Evolutionary conservation across 202 grass and related monocot genomes (phyloP), one percentile per base, ranked within the genome.

Genomic region (Schoenoplectus tabernaemontani): DNA sequence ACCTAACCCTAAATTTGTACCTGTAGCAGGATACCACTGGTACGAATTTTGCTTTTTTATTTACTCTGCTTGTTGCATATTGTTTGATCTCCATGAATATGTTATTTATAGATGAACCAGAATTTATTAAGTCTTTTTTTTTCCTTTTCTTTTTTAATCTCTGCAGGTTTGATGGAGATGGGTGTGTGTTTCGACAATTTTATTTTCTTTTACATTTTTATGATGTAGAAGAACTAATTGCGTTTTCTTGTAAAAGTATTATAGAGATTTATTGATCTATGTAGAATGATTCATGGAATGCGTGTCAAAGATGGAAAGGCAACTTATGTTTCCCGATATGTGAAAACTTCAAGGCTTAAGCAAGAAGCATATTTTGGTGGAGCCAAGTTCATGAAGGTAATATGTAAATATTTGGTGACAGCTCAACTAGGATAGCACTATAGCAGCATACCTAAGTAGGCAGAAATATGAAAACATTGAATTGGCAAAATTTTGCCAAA

Each of bases 141-240:
- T 43, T 73, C 36, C 16, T 47, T 28, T 13, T n/a, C 24, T 57
- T 54, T 33, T 16, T 58, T 38, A 34, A 68, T 78, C 75, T 36
- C 19, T 88, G 82, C 91, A 97, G 94, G 94, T 97, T 97, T 82
- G 94, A 97, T 89, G 94, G 94, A 39, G 94, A 97, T 76, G 94
- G 94, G 94, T 97, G 87, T 39, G 91, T 87, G 10, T 81, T 78
- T 4, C 83, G 6, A 60, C 17, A 13, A 41, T 82, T 79, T 6
- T 11, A 64, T 78, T 57, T 82, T 23, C 56, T 64, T 12, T 67
- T 7, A 23, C 59, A 56, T 63, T 69, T 73, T 33, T 41, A 17
- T 38, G 12, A 75, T 65, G 62, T 81, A 24, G 41, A 24, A 72
- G 77, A 44, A 47, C 54, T 26, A 2, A 38, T 38, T 47, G 50